phyloP scores from a whole-genome alignment of 441 rosid species.

The Gossypium schwendimanii region DNA sequence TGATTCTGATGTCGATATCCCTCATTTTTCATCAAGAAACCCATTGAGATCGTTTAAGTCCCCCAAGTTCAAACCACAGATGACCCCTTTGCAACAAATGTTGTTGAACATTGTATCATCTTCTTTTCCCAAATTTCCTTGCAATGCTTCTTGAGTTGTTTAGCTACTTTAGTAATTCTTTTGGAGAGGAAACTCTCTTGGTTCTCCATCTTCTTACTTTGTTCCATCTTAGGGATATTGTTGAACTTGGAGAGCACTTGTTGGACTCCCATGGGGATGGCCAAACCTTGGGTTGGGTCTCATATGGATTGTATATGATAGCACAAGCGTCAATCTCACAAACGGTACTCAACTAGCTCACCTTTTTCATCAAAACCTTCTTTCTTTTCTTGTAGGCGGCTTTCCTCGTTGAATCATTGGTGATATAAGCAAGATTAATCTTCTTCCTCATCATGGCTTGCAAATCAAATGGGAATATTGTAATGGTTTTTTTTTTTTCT shows the following conservation, averaged over 20 bases:
- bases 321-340: background rate
- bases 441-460: too few species aligned
- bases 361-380: too few species aligned
- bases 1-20: slow-evolving; percentile 17
- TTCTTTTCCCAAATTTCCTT: slow-evolving; percentile 8
- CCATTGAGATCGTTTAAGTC: slow-evolving; percentile 15
- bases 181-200: slow-evolving; percentile 10
- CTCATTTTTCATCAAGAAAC: slow-evolving; percentile 22
- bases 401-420: too few species aligned
- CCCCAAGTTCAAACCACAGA: slow-evolving; percentile 13
- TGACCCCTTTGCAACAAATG: slow-evolving; percentile 12
- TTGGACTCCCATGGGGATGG: background rate
- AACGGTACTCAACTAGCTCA: too few species aligned
- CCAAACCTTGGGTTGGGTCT: background rate
- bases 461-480: too few species aligned
- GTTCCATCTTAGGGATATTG: background rate
- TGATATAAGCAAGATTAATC: too few species aligned
- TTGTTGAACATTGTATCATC: background rate
- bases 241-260: background rate
- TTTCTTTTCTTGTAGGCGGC: too few species aligned
- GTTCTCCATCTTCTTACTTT: slow-evolving; percentile 8
- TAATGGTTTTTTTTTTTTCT: background rate
- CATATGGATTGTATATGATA: background rate
- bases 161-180: background rate
- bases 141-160: slow-evolving; percentile 5